Base-by-base conservation (phyloP, 192 early-diverging fungal genomes). In the Coemansia sp. region DNA sequence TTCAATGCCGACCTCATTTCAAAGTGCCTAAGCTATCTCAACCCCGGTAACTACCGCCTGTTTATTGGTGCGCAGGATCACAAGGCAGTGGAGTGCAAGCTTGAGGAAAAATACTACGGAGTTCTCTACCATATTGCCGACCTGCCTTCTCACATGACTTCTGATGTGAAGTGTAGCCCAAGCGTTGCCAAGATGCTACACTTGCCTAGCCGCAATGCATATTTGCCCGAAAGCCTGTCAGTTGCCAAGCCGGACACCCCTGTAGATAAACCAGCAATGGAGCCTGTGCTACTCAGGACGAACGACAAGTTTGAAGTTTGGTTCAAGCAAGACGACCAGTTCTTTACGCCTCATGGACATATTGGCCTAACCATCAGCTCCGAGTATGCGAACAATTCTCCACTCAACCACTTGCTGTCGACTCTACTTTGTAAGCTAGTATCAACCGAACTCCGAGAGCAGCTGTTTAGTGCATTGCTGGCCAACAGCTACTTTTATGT, bases 241-340 rank as follows among this genome's bases (percentile, higher is more conserved):
- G 33, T 49, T 51, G 33, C 65, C 0, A 49, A 29, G 12, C 49
- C 29, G 13, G 18, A n/a, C 8, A 15, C 22, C 1, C 34, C 27
- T 16, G 9, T 62, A 7, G 49, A 27, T 13, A 12, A 68, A 9
- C 67, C 66, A 24, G 33, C 43, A 40, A 16, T 44, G 9, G 63
- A 65, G 40, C 78, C 71, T 15, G 44, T 42, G 42, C 62, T 75
- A 18, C 51, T 80, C 20, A 52, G 42, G 29, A 51, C 29, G 42
- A 72, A 29, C 0, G 67, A 80, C 31, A 47, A 7, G 9, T 29
- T 61, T 36, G 88, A 94, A 6, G 64, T 97, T 65, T 98, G 97
- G 97, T 89, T 94, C 72, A 96, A 96, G 76, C 90, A 92, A 66
- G 96, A 97, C 75, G 91, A 95, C 68, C 92, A 85, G 1, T 98